Base-by-base conservation (phyloP, 257 asterid species). In the Apocynum venetum region DNA sequence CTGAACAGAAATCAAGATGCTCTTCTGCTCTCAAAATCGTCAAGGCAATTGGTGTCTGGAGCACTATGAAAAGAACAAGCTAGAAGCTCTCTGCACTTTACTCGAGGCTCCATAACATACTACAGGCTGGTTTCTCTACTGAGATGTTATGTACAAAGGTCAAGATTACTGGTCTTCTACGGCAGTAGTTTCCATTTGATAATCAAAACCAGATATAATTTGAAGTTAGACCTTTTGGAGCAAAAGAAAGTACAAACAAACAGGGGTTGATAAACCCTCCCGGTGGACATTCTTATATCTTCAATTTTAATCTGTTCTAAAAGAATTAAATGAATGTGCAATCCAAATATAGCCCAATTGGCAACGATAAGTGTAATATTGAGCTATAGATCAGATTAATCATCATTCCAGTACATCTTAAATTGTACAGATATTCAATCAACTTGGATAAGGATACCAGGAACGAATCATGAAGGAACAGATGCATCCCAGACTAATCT, bases 31-130 rank as follows among this genome's bases (percentile, higher is more conserved):
- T 63, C 63, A 63, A 31, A 66, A 78, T 43, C 72, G 75, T 77
- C 78, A 53, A 70, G 81, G 83, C 80, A 25, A 61, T 64, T 40
- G 46, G 55, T 84, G 60, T 84, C 36, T 66, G 84, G 88, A 82
- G 82, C 82, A 77, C 69, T 82, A 77, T 84, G 85, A 84, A 84
- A 84, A 82, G 88, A 81, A 52, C 82, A 35, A 75, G 81, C 75
- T 20, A 76, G 61, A 17, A 36, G 82, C 71, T 63, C 78, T 72
- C 67, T 73, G 85, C 81, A 79, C 82, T 84, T 84, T 82, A 79
- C 85, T 84, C 82, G 79, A 82, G 76, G 82, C 84, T 75, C 88
- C 88, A 57, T n/a, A n/a, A n/a, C n/a, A n/a, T n/a, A n/a, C n/a
- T n/a, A n/a, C n/a, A 47, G 51, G 51, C 10, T 47, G 10, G 51